These are phyloP conservation scores for Gynostemma pentaphyllum DNA, from an alignment of 306 rosid species.

Conservation along the genomic window DNA sequence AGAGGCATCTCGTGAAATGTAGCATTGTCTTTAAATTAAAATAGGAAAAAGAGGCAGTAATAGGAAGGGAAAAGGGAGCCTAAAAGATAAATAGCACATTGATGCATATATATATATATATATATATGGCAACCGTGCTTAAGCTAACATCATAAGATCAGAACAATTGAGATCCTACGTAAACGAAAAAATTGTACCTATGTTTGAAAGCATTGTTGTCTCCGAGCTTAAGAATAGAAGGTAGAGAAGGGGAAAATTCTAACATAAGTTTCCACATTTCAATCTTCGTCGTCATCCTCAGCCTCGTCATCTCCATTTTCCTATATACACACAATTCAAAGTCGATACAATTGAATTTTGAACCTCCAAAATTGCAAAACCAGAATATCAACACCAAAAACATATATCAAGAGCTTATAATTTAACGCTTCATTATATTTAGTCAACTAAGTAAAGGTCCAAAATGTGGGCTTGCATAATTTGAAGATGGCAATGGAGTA, in stretches of 20 bases:
- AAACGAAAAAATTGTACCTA: background rate
- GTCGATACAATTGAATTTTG: background rate
- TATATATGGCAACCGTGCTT: background rate
- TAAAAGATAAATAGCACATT: conserved; percentile 1
- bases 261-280: background rate
- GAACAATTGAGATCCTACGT: conserved; percentile 8
- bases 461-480: background rate
- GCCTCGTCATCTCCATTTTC: conserved; percentile 28
- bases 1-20: background rate
- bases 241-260: background rate
- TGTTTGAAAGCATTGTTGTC: background rate
- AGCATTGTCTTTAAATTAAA: background rate
- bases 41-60: no score
- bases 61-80: background rate
- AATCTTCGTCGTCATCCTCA: conserved; percentile 3
- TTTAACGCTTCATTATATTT: background rate
- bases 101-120: conserved; percentile 10
- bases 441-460: background rate
- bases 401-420: background rate
- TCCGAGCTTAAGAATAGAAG: background rate
- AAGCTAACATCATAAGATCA: background rate
- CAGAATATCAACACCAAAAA: no score
- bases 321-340: background rate
- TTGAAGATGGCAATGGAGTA: background rate
- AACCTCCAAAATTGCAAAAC: background rate